These are phyloP conservation scores for Lithospermum erythrorhizon DNA, from an alignment of 257 asterid species.

Conservation along the genomic window DNA sequence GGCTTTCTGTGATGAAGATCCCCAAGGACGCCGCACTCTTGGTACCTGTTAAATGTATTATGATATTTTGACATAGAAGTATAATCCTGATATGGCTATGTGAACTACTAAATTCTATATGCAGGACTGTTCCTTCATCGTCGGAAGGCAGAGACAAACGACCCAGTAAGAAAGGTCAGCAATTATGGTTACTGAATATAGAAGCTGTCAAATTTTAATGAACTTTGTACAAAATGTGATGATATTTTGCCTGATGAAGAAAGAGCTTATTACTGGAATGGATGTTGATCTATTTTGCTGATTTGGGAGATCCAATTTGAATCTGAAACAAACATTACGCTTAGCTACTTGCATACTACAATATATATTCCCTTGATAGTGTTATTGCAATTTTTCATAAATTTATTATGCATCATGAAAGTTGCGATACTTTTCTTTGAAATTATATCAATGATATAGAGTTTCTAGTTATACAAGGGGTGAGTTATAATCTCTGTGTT, in stretches of 20 bases:
- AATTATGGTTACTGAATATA: background rate
- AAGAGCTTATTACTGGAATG: background rate
- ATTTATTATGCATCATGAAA: background rate
- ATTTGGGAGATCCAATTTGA: background rate
- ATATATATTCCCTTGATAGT: background rate
- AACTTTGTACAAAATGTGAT: background rate
- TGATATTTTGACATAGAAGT: slow-evolving; percentile 2
- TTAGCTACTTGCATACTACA: background rate
- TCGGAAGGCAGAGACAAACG: slow-evolving; percentile 78
- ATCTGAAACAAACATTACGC: background rate
- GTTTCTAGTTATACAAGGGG: background rate
- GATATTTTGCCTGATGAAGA: background rate
- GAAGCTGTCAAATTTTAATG: background rate
- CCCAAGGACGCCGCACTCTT: slow-evolving; percentile 95
- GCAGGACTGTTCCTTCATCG: slow-evolving; percentile 96
- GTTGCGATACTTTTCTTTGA: background rate
- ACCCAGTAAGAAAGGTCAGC: slow-evolving; percentile 68
- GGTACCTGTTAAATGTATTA: slow-evolving; percentile 32
- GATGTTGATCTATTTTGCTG: background rate
- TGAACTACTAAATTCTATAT: slow-evolving; percentile 10
- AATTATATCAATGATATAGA: background rate
- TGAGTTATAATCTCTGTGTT: background rate
- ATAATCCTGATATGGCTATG: slow-evolving; percentile 1
- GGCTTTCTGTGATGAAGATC: slow-evolving; percentile 96
- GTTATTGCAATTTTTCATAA: background rate